phyloP scores from a whole-genome alignment of 148 eudicot genomes.

The Euryodendron excelsum region DNA sequence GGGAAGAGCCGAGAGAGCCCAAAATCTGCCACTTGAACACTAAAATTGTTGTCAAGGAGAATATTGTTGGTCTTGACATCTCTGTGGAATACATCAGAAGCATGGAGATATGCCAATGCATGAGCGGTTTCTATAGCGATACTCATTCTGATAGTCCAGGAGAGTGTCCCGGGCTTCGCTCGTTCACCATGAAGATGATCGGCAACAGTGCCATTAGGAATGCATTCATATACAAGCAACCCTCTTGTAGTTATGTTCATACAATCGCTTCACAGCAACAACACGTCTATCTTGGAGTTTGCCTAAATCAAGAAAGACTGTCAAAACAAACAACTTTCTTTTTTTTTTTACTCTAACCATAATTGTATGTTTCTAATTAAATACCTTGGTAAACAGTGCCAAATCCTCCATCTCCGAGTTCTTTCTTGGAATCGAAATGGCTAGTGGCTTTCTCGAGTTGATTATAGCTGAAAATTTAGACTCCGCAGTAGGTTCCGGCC shows the following conservation, averaged over 20 bases:
- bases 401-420: slow-evolving; percentile 78
- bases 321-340: neutral
- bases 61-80: slow-evolving; percentile 67
- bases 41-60: slow-evolving; percentile 44
- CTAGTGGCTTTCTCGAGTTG: slow-evolving; percentile 61
- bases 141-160: slow-evolving; percentile 52
- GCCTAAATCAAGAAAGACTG: slow-evolving; percentile 1
- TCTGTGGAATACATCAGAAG: slow-evolving; percentile 56
- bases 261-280: too few species aligned
- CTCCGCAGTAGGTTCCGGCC: slow-evolving; percentile 34
- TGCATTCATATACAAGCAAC: slow-evolving; percentile 76
- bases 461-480: slow-evolving; percentile 41
- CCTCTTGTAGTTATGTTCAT: too few species aligned
- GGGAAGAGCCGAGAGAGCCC: slow-evolving; percentile 46
- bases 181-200: slow-evolving; percentile 61
- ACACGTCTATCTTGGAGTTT: slow-evolving; percentile 42
- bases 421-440: slow-evolving; percentile 43
- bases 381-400: slow-evolving; percentile 72
- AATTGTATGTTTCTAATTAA: neutral
- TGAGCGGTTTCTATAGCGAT: slow-evolving; percentile 57
- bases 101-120: slow-evolving; percentile 57
- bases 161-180: slow-evolving; percentile 24
- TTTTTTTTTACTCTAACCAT: neutral
- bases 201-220: slow-evolving; percentile 72
- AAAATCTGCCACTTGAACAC: slow-evolving; percentile 43